Base-by-base conservation (phyloP, 441 rosid species). In the Metrosideros polymorpha region DNA sequence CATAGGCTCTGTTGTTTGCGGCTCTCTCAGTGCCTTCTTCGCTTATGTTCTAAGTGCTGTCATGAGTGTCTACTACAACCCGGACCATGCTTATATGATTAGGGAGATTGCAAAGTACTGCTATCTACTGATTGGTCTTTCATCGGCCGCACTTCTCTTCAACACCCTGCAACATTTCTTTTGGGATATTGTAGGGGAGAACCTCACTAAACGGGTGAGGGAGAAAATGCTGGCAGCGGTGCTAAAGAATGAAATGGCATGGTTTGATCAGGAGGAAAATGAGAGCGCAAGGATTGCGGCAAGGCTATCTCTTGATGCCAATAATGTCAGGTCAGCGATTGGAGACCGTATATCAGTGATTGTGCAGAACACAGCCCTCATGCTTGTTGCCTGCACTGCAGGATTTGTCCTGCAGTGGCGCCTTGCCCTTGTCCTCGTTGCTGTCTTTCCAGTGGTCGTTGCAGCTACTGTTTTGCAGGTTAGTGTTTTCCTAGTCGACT, bases 331-430 rank as follows among this genome's bases (percentile, higher is more conserved):
- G 89, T 97, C 99, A 3, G 99, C 99, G 49, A 97, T 98, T n/a
- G 99, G 98, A 85, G 99, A 98, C 90, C 91, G 99, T 43, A 94
- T 97, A 84, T 96, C 98, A 0, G 97, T 98, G 83, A 97, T 98
- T 75, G 97, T 98, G 71, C 99, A 98, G 93, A 98, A 98, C 87
- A 95, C 97, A 53, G 97, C 99, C 12, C 91, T 97, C 86, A 88
- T 97, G 95, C 96, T 98, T 5, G 99, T 97, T 57, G 98, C 99
- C 84, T 98, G 99, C 90, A 96, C 98, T 75, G 98, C 97, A 27
- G 99, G 99, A 24, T 98, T 98, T 89, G 98, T 98, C 89, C 90
- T 98, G 92, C 98, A 98, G 77, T 98, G 99, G 99, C 97, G 99
- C 47, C 98, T 98, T 32, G 98, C 99, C 57, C 98, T 98, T 35